A percentile compares a stretch with the other conserved stretches of the same genome.
phyloP scores from a whole-genome alignment of 768 basidiomycete species.

The Termitomyces sp. region DNA sequence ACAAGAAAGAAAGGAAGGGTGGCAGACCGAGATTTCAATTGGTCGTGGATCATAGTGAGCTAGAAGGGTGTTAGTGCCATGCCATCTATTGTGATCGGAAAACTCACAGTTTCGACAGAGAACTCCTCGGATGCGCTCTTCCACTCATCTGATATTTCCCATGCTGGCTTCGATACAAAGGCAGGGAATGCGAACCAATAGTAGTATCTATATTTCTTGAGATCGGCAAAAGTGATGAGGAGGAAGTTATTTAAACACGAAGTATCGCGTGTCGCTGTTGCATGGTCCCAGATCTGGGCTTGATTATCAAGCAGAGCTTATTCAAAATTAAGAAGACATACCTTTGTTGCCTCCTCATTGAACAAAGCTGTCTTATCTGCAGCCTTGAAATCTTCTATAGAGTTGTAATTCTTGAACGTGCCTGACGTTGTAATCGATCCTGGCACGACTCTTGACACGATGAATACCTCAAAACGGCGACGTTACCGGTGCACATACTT shows the following conservation, averaged over 20 bases:
- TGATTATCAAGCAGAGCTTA: background rate
- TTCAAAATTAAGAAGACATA: slow-evolving; percentile 9
- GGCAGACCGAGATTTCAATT: slow-evolving; percentile 35
- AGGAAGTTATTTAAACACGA: slow-evolving; percentile 73
- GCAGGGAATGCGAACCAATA: slow-evolving; percentile 99
- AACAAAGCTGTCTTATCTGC: slow-evolving; percentile 89
- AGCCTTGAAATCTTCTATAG: slow-evolving; percentile 92
- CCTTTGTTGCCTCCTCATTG: slow-evolving; percentile 65
- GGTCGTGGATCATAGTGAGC: slow-evolving; percentile 50
- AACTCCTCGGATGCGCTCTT: slow-evolving; percentile 42
- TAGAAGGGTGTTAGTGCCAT: slow-evolving; percentile 18
- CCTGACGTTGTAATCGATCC: slow-evolving; percentile 57
- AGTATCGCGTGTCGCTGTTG: slow-evolving; percentile 48
- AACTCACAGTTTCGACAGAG: slow-evolving; percentile 35
- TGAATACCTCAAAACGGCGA: background rate
- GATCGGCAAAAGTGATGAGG: slow-evolving; percentile 90
- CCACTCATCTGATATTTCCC: slow-evolving; percentile 74
- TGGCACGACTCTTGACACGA: slow-evolving; percentile 34
- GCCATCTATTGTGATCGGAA: background rate
- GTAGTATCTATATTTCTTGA: slow-evolving; percentile 97
- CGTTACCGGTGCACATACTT: slow-evolving; percentile 33
- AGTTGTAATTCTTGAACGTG: slow-evolving; percentile 91
- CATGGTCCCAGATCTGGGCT: slow-evolving; percentile 66
- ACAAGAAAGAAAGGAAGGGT: slow-evolving; percentile 63
- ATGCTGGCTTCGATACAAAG: slow-evolving; percentile 83